Percentiles rank a stretch among this genome's conserved stretches.
Evolutionary conservation across 768 basidiomycete genomes (phyloP).

Genomic region (Naematelia encephala): DNA sequence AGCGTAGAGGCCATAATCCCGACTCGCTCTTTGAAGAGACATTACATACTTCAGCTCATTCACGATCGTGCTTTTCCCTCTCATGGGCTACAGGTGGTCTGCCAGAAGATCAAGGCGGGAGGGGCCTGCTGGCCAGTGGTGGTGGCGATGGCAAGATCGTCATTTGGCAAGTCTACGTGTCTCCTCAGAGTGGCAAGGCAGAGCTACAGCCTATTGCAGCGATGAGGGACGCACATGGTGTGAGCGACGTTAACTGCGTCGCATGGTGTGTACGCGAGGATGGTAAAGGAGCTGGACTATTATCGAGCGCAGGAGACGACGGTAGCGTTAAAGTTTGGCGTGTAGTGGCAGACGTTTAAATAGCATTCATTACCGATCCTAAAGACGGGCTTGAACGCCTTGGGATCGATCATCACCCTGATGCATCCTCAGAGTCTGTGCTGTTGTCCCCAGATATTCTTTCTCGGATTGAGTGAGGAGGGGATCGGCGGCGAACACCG

Average conservation of each 20-base stretch:
- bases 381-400: too few species aligned
- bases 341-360: constrained; percentile 19
- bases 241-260: constrained; percentile 79
- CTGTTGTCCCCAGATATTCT: too few species aligned
- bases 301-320: constrained; percentile 86
- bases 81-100: constrained; percentile 29
- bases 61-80: constrained; percentile 36
- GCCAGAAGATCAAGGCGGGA: constrained; percentile 19
- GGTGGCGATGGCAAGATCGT: constrained; percentile 82
- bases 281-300: constrained; percentile 60
- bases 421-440: too few species aligned
- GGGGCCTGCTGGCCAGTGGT: constrained; percentile 81
- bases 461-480: too few species aligned
- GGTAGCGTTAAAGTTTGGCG: constrained; percentile 77
- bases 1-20: constrained; percentile 29
- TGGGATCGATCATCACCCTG: too few species aligned
- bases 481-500: too few species aligned
- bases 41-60: constrained; percentile 33
- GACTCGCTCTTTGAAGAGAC: constrained; percentile 35
- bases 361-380: background rate
- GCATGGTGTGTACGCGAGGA: constrained; percentile 70
- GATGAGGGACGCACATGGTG: constrained; percentile 67
- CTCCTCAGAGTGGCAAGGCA: constrained; percentile 6
- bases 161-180: constrained; percentile 65
- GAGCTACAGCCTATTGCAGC: constrained; percentile 56